Base-by-base conservation (phyloP, 768 basidiomycete species). In the Lepiota brunneoincarnata region DNA sequence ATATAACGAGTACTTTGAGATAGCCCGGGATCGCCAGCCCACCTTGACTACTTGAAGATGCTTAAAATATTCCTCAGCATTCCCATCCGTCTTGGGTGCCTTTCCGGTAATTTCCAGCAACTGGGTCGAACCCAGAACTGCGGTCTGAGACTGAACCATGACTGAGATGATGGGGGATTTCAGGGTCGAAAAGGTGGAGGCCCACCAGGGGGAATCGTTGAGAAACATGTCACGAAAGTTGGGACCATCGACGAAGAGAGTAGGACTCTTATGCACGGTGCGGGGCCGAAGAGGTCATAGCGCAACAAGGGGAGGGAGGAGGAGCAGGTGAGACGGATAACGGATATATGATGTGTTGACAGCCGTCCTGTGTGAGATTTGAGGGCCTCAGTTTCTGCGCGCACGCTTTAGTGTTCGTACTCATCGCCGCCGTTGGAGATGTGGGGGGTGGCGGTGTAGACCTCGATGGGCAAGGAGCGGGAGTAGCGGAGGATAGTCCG, bases 281-380 rank as follows among this genome's bases (percentile, higher is more conserved):
- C 49, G 12, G 34, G 24, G 7, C 59, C 56, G 18, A 17, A 10
- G 20, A 60, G 49, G 14, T 58, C 59, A 21, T 41, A 44, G n/a
- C 54, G 57, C 15, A 58, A 42, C 3, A 48, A 58, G 1, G 59
- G 59, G 12, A 60, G 50, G 1, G 59, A 60, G 12, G 59, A 60
- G 49, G 54, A 58, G n/a, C 31, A 17, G n/a, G 24, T 21, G 3
- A 55, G 43, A 34, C 45, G 58, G 43, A 58, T 53, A 21, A n/a
- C n/a, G n/a, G n/a, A n/a, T n/a, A n/a, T n/a, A 40, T 47, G 17
- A 59, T 38, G 17, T 38, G 18, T 15, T 41, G 42, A 39, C 55
- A 52, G 21, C 54, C 50, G 10, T 38, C 17, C 5, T 56, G 12
- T n/a, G 37, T 59, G 58, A 6, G 60, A 51, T n/a, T 17, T 49